Evolutionary conservation across 2,329 filamentous ascomycete species (phyloP), one percentile per base, ranked within the genome.

Genomic region (Pseudohalonectria lignicola): DNA sequence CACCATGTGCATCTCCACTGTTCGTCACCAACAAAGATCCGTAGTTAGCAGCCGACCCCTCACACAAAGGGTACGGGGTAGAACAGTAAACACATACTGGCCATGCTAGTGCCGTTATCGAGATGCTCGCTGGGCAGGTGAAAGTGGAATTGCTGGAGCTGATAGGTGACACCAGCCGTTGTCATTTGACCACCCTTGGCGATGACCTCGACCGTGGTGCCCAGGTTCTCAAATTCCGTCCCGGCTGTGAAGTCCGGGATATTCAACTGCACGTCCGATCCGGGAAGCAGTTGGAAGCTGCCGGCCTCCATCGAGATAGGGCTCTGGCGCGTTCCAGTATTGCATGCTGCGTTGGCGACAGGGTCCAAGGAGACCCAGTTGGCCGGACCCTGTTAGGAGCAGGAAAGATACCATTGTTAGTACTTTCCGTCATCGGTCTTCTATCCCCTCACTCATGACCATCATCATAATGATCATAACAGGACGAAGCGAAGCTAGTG

Each of bases 1-100:
- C 30, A 79, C 74, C 63, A 78, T 72, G 57, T 79, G 75, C 55
- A 67, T 64, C 53, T 73, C 69, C 62, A 73, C 59, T 53, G 48
- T 28, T 23, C 3, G 31, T 21, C 16, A 4, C 16, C 11, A 13
- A 34, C 16, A 2, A 15, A 10, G 9, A 16, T 31, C 3, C n/a
- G n/a, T n/a, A n/a, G n/a, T n/a, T n/a, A n/a, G n/a, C n/a, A n/a
- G n/a, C n/a, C n/a, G n/a, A n/a, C n/a, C n/a, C n/a, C n/a, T n/a
- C n/a, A n/a, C n/a, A n/a, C n/a, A n/a, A n/a, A n/a, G n/a, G n/a
- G n/a, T n/a, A n/a, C n/a, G n/a, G n/a, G n/a, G n/a, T n/a, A n/a
- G n/a, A 8, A 37, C 13, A 32, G 13, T 13, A 31, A 16, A 8
- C n/a, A 49, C 58, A 43, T 51, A 61, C 59, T 66, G 19, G 63